A percentile compares a stretch with the other conserved stretches of the same genome.
These are phyloP conservation scores for Grosmannia clavigera DNA, from an alignment of 2,329 filamentous ascomycete genomes.

Conservation along the genomic window DNA sequence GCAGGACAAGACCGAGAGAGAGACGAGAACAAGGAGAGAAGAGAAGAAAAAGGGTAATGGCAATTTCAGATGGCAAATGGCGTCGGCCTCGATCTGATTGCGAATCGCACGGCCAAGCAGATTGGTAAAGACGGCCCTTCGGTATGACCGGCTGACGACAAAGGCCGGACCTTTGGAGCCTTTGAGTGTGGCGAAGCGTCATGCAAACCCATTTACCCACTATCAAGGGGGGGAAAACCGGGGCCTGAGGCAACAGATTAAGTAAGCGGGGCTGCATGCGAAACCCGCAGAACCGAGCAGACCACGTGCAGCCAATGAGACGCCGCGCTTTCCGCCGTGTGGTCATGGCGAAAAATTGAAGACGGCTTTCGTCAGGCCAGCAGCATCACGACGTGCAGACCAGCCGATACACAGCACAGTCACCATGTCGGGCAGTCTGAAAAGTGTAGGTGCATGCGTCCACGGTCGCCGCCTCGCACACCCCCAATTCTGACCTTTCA, in stretches of 20 bases:
- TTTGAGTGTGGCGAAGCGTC: not conserved
- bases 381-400: not conserved
- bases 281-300: not conserved
- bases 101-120: not conserved
- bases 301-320: not conserved
- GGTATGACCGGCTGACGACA: not conserved
- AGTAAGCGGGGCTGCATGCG: not conserved
- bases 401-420: not conserved
- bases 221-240: not conserved
- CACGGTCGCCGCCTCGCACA: not conserved
- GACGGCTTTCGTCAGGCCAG: not conserved
- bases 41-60: not conserved
- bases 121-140: not conserved
- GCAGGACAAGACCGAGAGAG: not conserved
- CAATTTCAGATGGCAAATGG: not conserved
- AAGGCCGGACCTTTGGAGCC: not conserved
- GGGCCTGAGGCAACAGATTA: not conserved
- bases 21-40: not conserved
- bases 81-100: not conserved
- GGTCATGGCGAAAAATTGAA: not conserved
- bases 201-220: not conserved
- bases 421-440: constrained; percentile 5
- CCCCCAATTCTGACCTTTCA: constrained; percentile 12
- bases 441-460: not conserved
- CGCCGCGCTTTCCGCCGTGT: not conserved